These are phyloP conservation scores for Xylaria curta DNA, from an alignment of 495 filamentous ascomycete genomes.

Conservation along the genomic window DNA sequence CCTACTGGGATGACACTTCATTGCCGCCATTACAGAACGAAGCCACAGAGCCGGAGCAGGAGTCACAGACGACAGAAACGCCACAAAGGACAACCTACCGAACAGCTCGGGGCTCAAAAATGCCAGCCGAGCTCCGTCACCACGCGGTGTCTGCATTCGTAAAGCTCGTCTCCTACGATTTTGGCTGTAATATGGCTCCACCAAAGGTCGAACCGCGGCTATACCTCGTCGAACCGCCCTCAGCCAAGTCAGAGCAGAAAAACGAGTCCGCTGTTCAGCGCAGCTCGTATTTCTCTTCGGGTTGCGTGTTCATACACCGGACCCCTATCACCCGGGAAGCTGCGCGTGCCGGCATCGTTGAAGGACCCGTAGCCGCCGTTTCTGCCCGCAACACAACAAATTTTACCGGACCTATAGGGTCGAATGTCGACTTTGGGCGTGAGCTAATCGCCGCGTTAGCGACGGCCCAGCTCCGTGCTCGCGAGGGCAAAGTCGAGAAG, in stretches of 20 bases:
- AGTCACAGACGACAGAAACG: slow-evolving; percentile 22
- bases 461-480: slow-evolving; percentile 80
- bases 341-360: slow-evolving; percentile 75
- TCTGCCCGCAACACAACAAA: slow-evolving; percentile 62
- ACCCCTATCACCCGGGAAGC: slow-evolving; percentile 69
- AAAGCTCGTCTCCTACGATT: slow-evolving; percentile 80
- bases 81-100: slow-evolving; percentile 50
- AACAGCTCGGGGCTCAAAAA: slow-evolving; percentile 67
- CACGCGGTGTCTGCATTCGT: slow-evolving; percentile 73
- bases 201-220: slow-evolving; percentile 69
- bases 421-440: slow-evolving; percentile 71
- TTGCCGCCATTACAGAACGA: slow-evolving; percentile 32
- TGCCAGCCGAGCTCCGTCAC: slow-evolving; percentile 78
- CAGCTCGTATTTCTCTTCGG: slow-evolving; percentile 60
- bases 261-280: slow-evolving; percentile 42
- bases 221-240: slow-evolving; percentile 47
- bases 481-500: slow-evolving; percentile 70
- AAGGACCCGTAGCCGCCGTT: slow-evolving; percentile 75
- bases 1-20: slow-evolving; percentile 61
- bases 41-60: slow-evolving; percentile 24
- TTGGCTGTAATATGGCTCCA: slow-evolving; percentile 72
- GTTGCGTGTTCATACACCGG: slow-evolving; percentile 66
- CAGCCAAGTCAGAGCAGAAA: slow-evolving; percentile 48
- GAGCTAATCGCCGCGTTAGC: slow-evolving; percentile 78
- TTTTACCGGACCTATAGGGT: slow-evolving; percentile 52